Conservation (phyloP, 345 rosid genomes). For the Citrus reticulata region DNA sequence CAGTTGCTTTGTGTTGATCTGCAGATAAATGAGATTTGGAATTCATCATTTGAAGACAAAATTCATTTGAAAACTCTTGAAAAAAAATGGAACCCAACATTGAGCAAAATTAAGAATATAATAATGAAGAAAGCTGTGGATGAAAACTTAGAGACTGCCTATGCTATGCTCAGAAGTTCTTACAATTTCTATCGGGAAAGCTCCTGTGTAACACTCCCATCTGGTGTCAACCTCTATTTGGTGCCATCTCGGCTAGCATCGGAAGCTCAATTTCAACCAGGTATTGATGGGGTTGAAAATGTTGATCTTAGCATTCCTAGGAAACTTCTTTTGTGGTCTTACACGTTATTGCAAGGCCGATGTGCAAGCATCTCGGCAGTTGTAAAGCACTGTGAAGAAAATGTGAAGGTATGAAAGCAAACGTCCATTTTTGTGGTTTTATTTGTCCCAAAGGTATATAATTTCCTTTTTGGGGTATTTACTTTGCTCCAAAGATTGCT, state of each 20-base stretch:
- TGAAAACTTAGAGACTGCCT: constrained; percentile 68
- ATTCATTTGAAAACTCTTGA: constrained; percentile 50
- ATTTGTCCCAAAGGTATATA: neutral
- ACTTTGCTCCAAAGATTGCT: neutral
- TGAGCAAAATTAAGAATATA: constrained; percentile 63
- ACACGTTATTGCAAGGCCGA: constrained; percentile 65
- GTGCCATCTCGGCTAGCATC: constrained; percentile 45
- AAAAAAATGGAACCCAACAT: constrained; percentile 63
- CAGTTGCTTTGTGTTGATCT: constrained; percentile 72
- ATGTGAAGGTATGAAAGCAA: constrained; percentile 56
- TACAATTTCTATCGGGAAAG: constrained; percentile 88
- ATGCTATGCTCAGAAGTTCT: constrained; percentile 62
- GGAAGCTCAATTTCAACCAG: constrained; percentile 43
- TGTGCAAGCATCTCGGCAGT: constrained; percentile 70
- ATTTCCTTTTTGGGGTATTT: neutral
- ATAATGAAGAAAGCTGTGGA: constrained; percentile 54
- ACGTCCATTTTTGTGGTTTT: neutral
- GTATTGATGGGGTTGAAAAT: constrained; percentile 66
- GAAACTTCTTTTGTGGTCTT: constrained; percentile 96
- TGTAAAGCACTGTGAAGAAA: constrained; percentile 88
- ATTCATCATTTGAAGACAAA: constrained; percentile 59
- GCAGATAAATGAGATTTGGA: constrained; percentile 64
- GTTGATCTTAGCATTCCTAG: constrained; percentile 85
- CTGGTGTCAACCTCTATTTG: constrained; percentile 61
- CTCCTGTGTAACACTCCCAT: constrained; percentile 57